phyloP scores from a whole-genome alignment of 352 stramenopile genomes.

The Ochromonadaceae sp. region DNA sequence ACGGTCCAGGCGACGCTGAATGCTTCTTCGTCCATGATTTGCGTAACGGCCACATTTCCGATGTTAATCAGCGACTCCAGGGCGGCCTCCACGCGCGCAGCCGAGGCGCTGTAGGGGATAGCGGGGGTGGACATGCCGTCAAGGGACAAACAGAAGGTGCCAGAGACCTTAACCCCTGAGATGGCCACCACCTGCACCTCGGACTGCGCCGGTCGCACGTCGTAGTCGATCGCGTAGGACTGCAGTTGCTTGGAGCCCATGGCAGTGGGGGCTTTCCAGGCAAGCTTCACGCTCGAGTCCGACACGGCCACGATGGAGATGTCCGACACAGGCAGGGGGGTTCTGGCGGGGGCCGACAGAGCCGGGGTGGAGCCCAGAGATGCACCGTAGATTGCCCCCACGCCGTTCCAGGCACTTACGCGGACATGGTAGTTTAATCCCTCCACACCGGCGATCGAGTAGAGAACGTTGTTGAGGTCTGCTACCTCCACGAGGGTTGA shows the following conservation, averaged over 20 bases:
- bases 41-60: conserved; percentile 51
- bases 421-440: conserved; percentile 66
- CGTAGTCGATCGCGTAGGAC: conserved; percentile 48
- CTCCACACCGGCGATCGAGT: background rate
- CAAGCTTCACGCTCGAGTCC: conserved; percentile 53
- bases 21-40: too few relatives aligned
- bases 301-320: conserved; percentile 59
- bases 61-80: conserved; percentile 56
- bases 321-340: conserved; percentile 43
- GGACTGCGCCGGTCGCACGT: background rate
- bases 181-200: conserved; percentile 12
- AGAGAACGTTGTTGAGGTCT: conserved; percentile 13
- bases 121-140: background rate
- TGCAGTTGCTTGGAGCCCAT: conserved; percentile 50
- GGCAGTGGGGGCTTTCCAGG: conserved; percentile 55
- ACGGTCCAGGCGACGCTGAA: conserved; percentile 24
- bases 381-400: conserved; percentile 59
- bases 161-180: background rate
- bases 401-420: conserved; percentile 78
- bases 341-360: conserved; percentile 20
- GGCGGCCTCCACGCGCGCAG: conserved; percentile 38
- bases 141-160: conserved; percentile 10
- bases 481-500: conserved; percentile 38
- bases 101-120: background rate
- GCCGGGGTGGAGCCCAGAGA: conserved; percentile 56